Base-by-base conservation (phyloP, 768 basidiomycete genomes). In the Psilocybe cyanescens region DNA sequence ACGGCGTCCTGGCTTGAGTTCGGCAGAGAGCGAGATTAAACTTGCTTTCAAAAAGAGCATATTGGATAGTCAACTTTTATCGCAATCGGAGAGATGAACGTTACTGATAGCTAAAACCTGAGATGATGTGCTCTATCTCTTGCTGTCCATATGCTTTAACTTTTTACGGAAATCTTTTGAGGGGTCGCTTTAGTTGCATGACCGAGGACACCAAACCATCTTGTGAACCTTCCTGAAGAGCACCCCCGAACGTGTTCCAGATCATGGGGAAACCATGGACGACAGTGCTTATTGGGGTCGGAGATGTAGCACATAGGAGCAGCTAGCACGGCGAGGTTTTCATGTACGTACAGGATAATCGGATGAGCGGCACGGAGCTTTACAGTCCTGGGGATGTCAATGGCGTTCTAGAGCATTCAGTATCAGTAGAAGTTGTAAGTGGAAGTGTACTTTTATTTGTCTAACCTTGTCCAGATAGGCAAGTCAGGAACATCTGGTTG, bases 201-300 rank as follows among this genome's bases (percentile, higher is more conserved):
- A 45, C 41, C 24, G 55, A 35, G 51, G 48, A 46, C 33, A 35
- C 48, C 31, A 52, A 14, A 8, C 29, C 46, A 30, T 17, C 14
- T 16, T 41, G 29, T 31, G 54, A 55, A 60, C 53, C 46, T 30
- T 52, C 24, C 37, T 33, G 41, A 33, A n/a, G 11, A 4, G 9
- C 55, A 62, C 61, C 61, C 61, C 57, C 57, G 52, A 62, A 62
- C 61, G 61, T 62, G 61, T 54, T 58, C 41, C 39, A 24, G 44
- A 8, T 19, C 17, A 37, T 19, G 41, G 45, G 28, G 28, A 48
- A 17, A 24, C 33, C 17, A 52, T 37, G 12, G 51, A 58, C 47
- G 17, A 52, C 24, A 31, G 14, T 54, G 45, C 41, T 24, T 47
- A 48, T 54, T 54, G 44, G 56, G 51, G 51, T 58, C 30, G 41